These are phyloP conservation scores for Schizothecium vesticola DNA, from an alignment of 495 filamentous ascomycete genomes.

Conservation along the genomic window DNA sequence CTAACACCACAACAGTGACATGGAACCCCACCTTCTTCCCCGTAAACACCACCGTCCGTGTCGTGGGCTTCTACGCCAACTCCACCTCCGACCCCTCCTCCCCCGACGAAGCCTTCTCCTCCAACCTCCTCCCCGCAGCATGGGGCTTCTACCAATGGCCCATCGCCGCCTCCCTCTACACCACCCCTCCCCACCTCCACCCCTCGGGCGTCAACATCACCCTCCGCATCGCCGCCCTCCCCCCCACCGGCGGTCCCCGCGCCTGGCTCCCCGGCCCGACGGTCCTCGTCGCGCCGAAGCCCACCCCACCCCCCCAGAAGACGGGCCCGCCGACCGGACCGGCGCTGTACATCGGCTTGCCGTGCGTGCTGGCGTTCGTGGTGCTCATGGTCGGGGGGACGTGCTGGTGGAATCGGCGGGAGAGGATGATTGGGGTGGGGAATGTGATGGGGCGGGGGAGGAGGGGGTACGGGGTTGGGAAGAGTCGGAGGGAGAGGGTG, in stretches of 20 bases:
- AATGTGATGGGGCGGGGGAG: conserved; percentile 37
- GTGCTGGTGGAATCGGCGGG: conserved; percentile 35
- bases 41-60: conserved; percentile 29
- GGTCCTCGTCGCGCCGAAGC: conserved; percentile 23
- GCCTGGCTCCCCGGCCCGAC: conserved; percentile 29
- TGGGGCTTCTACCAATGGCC: conserved; percentile 41
- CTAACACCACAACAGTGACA: conserved; percentile 26
- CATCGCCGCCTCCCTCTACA: conserved; percentile 25
- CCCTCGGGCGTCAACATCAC: conserved; percentile 34
- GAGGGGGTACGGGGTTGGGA: conserved; percentile 29
- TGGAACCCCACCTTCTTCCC: conserved; percentile 43
- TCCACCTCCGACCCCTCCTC: conserved; percentile 22
- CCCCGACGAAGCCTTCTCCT: conserved; percentile 33
- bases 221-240: conserved; percentile 31
- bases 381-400: conserved; percentile 27
- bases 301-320: conserved; percentile 15
- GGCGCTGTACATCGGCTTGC: conserved; percentile 38
- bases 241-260: conserved; percentile 11
- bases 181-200: conserved; percentile 9
- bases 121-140: conserved; percentile 24
- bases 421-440: conserved; percentile 33
- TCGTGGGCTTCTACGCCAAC: conserved; percentile 37
- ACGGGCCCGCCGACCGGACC: conserved; percentile 17
- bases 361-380: conserved; percentile 34
- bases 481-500: conserved; percentile 29